A percentile compares a stretch with the other conserved stretches of the same genome.
Conservation (phyloP, 2,329 filamentous ascomycete species). For the Fusarium caatingaense region DNA sequence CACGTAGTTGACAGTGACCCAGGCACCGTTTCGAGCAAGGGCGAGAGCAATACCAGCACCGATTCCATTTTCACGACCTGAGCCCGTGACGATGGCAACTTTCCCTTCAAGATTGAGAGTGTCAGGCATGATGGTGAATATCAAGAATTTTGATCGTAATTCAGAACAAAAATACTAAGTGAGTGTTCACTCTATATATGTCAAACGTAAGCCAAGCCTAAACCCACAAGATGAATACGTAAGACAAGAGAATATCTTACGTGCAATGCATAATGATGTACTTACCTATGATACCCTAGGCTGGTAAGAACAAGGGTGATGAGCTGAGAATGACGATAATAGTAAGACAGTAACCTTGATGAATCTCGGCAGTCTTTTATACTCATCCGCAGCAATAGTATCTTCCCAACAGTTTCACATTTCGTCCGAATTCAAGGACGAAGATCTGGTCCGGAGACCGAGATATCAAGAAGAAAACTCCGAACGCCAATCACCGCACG, state of each 20-base stretch:
- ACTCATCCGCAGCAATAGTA: background rate
- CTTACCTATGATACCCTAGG: no score
- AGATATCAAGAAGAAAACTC: accelerated
- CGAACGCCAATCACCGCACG: background rate
- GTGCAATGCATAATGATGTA: no score
- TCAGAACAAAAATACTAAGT: accelerated
- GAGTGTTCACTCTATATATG: no score
- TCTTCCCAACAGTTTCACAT: background rate
- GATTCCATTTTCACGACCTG: constrained; percentile 56
- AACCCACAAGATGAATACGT: no score
- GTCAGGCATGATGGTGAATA: constrained; percentile 36
- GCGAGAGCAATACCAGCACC: constrained; percentile 56
- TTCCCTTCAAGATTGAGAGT: constrained; percentile 55
- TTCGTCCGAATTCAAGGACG: background rate
- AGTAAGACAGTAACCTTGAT: no score
- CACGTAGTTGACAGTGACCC: constrained; percentile 55
- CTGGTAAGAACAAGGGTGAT: no score
- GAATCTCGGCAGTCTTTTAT: background rate
- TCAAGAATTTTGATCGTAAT: background rate
- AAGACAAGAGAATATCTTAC: no score
- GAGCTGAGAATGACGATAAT: no score
- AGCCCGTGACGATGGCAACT: constrained; percentile 58
- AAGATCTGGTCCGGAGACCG: background rate
- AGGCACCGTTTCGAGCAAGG: constrained; percentile 56
- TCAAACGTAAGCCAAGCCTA: background rate